Evolutionary conservation across 352 stramenopile species (phyloP).

Genomic region (Phytophthora pluvialis): DNA sequence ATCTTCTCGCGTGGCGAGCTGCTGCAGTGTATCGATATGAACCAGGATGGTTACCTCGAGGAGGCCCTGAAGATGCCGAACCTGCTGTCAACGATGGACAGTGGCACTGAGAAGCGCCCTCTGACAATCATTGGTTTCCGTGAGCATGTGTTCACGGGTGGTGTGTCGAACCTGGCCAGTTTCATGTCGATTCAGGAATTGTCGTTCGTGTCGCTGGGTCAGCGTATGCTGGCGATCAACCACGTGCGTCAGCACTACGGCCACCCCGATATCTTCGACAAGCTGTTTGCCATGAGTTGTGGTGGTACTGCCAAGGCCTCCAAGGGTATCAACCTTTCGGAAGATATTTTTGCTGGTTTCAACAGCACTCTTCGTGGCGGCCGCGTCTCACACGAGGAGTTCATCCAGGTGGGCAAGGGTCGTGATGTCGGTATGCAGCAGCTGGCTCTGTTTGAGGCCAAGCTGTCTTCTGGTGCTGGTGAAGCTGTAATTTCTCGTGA

Average conservation of each 20-base stretch:
- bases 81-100: slow-evolving; percentile 80
- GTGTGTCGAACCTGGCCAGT: slow-evolving; percentile 82
- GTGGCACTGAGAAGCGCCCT: slow-evolving; percentile 66
- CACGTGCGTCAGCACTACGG: slow-evolving; percentile 88
- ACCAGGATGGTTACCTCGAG: slow-evolving; percentile 85
- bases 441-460: slow-evolving; percentile 98
- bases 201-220: slow-evolving; percentile 83
- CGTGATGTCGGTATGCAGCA: slow-evolving; percentile 99
- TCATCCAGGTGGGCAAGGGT: slow-evolving; percentile 95
- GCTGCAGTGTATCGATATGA: slow-evolving; percentile 91
- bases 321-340: slow-evolving; percentile 85
- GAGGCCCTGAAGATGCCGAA: slow-evolving; percentile 86
- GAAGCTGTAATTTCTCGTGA: slow-evolving; percentile 98
- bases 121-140: slow-evolving; percentile 88
- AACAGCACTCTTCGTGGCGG: slow-evolving; percentile 83
- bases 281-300: slow-evolving; percentile 82
- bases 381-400: slow-evolving; percentile 81
- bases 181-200: slow-evolving; percentile 91
- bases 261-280: slow-evolving; percentile 91
- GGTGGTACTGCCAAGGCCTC: slow-evolving; percentile 85
- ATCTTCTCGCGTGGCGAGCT: slow-evolving; percentile 85
- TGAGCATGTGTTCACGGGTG: slow-evolving; percentile 86
- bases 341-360: slow-evolving; percentile 92
- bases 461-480: slow-evolving; percentile 95
- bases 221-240: slow-evolving; percentile 81